A percentile compares a stretch with the other conserved stretches of the same genome.
phyloP scores from a whole-genome alignment of 2,329 filamentous ascomycete species.

The Fusarium tjaetaba region DNA sequence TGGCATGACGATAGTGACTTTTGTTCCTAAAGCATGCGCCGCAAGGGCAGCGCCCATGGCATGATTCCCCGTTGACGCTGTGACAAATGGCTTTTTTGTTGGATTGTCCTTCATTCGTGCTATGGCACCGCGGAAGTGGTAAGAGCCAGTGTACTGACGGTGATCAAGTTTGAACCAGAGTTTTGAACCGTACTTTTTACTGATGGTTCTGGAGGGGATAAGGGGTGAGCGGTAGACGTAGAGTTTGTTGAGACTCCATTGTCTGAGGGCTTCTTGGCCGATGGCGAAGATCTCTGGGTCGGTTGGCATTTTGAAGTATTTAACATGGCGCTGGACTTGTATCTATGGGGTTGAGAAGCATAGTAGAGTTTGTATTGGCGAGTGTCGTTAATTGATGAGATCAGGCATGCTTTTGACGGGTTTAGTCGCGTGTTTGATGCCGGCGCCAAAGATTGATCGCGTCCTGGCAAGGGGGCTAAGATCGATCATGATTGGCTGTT shows the following conservation, averaged over 20 bases:
- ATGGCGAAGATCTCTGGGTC: background rate
- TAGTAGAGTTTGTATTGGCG: background rate
- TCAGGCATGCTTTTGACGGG: accelerated
- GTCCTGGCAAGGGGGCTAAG: background rate
- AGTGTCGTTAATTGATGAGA: too few species aligned
- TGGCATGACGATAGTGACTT: background rate
- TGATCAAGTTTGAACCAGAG: background rate
- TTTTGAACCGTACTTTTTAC: background rate
- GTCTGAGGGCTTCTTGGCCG: background rate
- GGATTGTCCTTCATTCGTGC: background rate
- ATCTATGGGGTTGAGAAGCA: accelerated
- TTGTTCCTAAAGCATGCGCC: background rate
- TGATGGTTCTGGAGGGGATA: background rate
- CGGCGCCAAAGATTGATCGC: background rate
- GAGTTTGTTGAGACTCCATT: background rate
- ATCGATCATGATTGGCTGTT: background rate
- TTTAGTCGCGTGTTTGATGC: background rate
- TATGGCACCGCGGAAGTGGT: background rate
- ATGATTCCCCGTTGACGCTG: background rate
- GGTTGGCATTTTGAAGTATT: background rate
- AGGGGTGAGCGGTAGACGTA: background rate
- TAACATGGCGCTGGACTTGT: background rate
- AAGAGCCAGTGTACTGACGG: background rate
- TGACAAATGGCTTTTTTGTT: background rate
- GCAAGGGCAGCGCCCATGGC: background rate